Evolutionary conservation across 2,329 filamentous ascomycete genomes (phyloP).

Genomic region (Salinomyces thailandicus): DNA sequence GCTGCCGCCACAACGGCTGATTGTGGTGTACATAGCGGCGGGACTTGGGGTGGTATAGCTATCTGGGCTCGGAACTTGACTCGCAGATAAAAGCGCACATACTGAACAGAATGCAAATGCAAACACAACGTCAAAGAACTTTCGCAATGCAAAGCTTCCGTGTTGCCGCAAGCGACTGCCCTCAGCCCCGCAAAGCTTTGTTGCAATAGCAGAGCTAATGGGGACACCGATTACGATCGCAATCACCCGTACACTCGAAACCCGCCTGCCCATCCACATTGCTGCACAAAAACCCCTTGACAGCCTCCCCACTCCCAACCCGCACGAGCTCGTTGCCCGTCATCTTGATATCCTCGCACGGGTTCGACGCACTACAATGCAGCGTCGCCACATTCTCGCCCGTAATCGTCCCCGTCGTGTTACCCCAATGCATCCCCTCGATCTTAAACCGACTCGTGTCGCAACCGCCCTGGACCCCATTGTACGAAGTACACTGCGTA

Average conservation of each 20-base stretch:
- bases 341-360: conserved; percentile 18
- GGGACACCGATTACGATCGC: conserved; percentile 1
- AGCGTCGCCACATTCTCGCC: conserved; percentile 14
- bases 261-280: conserved; percentile 6
- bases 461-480: not conserved
- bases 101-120: too few relatives aligned
- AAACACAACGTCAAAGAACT: too few relatives aligned
- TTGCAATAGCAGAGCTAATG: too few relatives aligned
- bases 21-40: too few relatives aligned
- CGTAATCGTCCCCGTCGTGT: conserved; percentile 22
- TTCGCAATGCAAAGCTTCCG: too few relatives aligned
- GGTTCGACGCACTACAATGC: conserved; percentile 20
- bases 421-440: conserved; percentile 21
- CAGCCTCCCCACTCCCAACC: not conserved
- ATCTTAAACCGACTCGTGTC: conserved; percentile 30
- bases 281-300: conserved; percentile 4
- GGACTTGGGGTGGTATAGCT: too few relatives aligned
- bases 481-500: not conserved
- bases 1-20: too few relatives aligned
- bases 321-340: conserved; percentile 6
- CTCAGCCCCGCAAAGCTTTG: too few relatives aligned
- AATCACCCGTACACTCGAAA: conserved; percentile 5
- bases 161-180: too few relatives aligned
- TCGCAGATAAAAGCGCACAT: too few relatives aligned
- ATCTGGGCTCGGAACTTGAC: too few relatives aligned